A percentile compares a stretch with the other conserved stretches of the same genome.
Evolutionary conservation across 1,284 basidiomycete species (phyloP).

Genomic region (Ceratobasidium sp.): DNA sequence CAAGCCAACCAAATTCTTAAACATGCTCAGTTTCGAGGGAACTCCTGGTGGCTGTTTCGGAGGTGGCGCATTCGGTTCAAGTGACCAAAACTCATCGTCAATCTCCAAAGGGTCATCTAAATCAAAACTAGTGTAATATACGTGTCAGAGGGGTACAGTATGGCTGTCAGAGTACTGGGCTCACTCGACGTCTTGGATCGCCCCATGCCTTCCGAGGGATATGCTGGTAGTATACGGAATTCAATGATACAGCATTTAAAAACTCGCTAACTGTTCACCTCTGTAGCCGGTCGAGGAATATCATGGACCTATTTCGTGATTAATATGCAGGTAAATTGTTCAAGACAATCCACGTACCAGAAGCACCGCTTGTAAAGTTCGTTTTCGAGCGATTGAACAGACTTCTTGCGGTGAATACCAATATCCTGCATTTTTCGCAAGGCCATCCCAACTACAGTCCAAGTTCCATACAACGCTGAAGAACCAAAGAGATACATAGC

Average conservation of each 20-base stretch:
- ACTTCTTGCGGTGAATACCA: neutral
- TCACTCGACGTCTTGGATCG: neutral
- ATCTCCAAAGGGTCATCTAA: neutral
- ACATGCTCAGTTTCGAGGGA: neutral
- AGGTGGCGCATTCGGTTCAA: neutral
- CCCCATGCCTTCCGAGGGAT: neutral
- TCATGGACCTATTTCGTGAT: neutral
- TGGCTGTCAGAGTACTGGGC: neutral
- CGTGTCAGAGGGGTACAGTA: neutral
- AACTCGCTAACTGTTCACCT: neutral
- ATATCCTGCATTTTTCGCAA: neutral
- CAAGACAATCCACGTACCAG: neutral
- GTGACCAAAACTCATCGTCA: conserved; percentile 6
- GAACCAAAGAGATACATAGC: neutral
- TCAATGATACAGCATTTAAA: neutral
- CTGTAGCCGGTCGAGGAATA: neutral
- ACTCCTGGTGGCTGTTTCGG: neutral
- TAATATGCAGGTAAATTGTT: neutral
- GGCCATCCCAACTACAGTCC: neutral
- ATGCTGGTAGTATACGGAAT: neutral
- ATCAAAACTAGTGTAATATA: neutral
- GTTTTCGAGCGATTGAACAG: neutral
- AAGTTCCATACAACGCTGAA: neutral
- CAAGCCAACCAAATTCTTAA: neutral
- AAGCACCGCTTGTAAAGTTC: conserved; percentile 3